Conservation (phyloP, 164 flowering plant genomes). For the Kalanchoe fedtschenkoi region DNA sequence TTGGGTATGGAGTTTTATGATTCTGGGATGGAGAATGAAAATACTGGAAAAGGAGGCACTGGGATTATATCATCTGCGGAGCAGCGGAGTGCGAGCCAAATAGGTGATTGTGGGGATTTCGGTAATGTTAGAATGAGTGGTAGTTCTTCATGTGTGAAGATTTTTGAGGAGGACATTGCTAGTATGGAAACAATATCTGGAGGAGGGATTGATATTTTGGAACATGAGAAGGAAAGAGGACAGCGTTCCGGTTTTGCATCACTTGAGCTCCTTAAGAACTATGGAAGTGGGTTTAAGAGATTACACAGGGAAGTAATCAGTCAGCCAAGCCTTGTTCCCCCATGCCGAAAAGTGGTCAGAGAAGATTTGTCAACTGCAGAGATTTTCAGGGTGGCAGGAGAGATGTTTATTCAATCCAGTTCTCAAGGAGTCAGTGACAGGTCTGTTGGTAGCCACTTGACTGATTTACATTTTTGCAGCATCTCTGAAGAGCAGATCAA, state of each 20-base stretch:
- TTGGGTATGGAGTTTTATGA: not conserved
- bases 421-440: conserved; percentile 7
- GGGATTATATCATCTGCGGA: too few relatives aligned
- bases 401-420: conserved; percentile 17
- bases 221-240: too few relatives aligned
- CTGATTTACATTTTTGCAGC: conserved; percentile 15
- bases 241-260: conserved; percentile 12
- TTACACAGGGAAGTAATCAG: conserved; percentile 11
- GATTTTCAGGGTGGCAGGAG: conserved; percentile 37
- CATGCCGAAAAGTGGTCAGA: not conserved
- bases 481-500: conserved; percentile 24
- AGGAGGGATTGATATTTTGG: not conserved
- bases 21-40: not conserved
- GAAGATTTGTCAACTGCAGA: conserved; percentile 26
- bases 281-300: conserved; percentile 15
- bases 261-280: conserved; percentile 22
- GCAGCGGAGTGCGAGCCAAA: too few relatives aligned
- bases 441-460: conserved; percentile 18
- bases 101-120: too few relatives aligned
- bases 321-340: conserved; percentile 7
- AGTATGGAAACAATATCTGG: not conserved
- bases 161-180: not conserved
- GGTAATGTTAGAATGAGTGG: not conserved
- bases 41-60: not conserved
- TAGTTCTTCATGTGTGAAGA: not conserved